Percentiles rank a stretch among this genome's conserved stretches.
Conservation (phyloP, 2,329 filamentous ascomycete species). For the Helminthosporium solani region DNA sequence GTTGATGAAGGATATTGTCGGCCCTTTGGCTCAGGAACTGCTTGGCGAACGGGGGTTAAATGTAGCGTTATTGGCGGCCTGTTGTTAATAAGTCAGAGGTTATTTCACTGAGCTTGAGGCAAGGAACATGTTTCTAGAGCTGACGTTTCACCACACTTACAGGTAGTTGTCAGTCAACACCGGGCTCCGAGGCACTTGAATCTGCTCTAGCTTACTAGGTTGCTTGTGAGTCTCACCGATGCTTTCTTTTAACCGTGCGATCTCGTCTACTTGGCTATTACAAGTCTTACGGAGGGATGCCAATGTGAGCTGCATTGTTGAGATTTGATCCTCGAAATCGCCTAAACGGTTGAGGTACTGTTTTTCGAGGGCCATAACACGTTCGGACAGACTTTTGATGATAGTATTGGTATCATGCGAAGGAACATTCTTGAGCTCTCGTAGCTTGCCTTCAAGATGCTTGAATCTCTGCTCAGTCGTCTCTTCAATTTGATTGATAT, state of each 20-base stretch:
- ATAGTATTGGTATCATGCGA: background rate
- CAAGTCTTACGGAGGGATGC: background rate
- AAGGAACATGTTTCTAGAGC: background rate
- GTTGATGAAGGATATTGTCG: too few species aligned
- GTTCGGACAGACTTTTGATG: background rate
- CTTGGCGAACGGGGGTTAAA: too few species aligned
- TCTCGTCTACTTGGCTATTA: background rate
- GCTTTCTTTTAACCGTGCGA: background rate
- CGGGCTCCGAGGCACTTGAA: conserved; percentile 6
- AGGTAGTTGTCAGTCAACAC: background rate
- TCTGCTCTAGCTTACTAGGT: background rate
- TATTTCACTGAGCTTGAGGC: too few species aligned
- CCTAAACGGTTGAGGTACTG: background rate
- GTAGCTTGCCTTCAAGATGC: background rate
- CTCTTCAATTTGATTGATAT: background rate
- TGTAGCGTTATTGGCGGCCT: too few species aligned
- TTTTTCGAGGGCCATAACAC: background rate
- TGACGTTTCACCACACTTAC: background rate
- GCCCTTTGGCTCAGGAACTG: too few species aligned
- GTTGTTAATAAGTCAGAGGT: too few species aligned
- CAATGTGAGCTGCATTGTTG: background rate
- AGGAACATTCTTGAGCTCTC: background rate
- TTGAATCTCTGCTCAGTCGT: background rate
- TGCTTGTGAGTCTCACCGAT: background rate
- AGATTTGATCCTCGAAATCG: background rate